These are phyloP conservation scores for Chalciporus pseudorubinellus DNA, from an alignment of 768 basidiomycete genomes.

Conservation along the genomic window DNA sequence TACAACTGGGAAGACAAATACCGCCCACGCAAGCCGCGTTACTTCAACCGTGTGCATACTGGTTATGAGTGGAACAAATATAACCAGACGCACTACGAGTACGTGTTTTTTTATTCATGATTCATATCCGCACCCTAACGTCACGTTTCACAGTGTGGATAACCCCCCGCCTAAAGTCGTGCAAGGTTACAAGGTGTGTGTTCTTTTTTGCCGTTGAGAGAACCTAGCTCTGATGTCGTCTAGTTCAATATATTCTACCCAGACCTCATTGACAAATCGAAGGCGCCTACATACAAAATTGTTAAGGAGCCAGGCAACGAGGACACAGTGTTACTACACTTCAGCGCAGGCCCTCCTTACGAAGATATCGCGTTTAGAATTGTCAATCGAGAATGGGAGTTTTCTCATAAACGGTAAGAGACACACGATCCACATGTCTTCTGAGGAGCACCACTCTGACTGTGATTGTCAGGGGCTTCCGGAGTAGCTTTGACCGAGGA, in stretches of 20 bases:
- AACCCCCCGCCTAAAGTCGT: conserved; percentile 99
- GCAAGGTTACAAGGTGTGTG: conserved; percentile 88
- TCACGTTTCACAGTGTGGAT: conserved; percentile 63
- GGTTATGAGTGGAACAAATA: conserved; percentile 99
- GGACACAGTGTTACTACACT: conserved; percentile 90
- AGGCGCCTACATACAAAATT: conserved; percentile 95
- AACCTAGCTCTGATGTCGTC: conserved; percentile 11
- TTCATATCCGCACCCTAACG: conserved; percentile 6
- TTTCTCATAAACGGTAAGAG: conserved; percentile 87
- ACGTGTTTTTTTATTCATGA: conserved; percentile 13
- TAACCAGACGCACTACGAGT: conserved; percentile 99
- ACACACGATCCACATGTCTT: neutral
- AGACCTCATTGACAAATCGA: conserved; percentile 96
- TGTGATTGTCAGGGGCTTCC: conserved; percentile 68
- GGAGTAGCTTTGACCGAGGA: conserved; percentile 95
- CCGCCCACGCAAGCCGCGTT: conserved; percentile 92
- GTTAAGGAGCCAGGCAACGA: conserved; percentile 93
- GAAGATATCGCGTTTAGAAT: conserved; percentile 99
- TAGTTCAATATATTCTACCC: conserved; percentile 98
- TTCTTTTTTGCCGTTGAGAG: neutral
- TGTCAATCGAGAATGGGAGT: conserved; percentile 98
- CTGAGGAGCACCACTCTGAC: conserved; percentile 17
- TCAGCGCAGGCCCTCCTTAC: conserved; percentile 96
- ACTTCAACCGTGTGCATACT: conserved; percentile 98
- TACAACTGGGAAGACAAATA: conserved; percentile 99